Percentiles rank a stretch among this genome's conserved stretches.
Conservation (phyloP, 2,329 filamentous ascomycete species). For the Samsoniella hepiali region DNA sequence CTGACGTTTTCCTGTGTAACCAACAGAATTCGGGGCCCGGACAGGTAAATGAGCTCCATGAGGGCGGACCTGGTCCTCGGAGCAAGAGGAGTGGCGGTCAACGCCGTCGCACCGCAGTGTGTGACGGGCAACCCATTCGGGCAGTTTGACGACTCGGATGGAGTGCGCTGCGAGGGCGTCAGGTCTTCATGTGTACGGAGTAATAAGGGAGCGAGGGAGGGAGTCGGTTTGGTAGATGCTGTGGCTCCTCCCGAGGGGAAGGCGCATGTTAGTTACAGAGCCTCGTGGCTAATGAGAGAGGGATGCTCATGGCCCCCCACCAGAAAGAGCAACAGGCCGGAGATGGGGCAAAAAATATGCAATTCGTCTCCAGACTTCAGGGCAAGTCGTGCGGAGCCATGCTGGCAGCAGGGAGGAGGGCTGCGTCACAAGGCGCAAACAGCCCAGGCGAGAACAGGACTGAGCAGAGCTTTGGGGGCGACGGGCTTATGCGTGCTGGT, state of each 20-base stretch:
- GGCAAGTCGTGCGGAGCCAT: neutral
- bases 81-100: constrained; percentile 17
- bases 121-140: constrained; percentile 9
- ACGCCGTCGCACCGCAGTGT: constrained; percentile 15
- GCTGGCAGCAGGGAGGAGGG: neutral
- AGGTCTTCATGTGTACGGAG: neutral
- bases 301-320: neutral
- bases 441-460: neutral
- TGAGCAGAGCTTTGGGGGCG: constrained; percentile 15
- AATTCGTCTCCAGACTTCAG: neutral
- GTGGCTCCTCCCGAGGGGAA: constrained; percentile 1
- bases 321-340: neutral
- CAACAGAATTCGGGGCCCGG: constrained; percentile 3
- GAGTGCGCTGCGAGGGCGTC: constrained; percentile 6
- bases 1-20: constrained; percentile 5
- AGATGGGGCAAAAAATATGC: neutral
- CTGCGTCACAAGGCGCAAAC: constrained; percentile 8
- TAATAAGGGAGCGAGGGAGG: neutral
- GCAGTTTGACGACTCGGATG: constrained; percentile 8
- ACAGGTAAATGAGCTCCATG: neutral
- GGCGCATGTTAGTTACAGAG: neutral
- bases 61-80: neutral
- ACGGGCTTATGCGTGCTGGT: constrained; percentile 18
- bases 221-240: neutral
- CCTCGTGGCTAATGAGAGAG: neutral